Conservation (phyloP, 176 grass and related monocot genomes). For the Oryza longistaminata region DNA sequence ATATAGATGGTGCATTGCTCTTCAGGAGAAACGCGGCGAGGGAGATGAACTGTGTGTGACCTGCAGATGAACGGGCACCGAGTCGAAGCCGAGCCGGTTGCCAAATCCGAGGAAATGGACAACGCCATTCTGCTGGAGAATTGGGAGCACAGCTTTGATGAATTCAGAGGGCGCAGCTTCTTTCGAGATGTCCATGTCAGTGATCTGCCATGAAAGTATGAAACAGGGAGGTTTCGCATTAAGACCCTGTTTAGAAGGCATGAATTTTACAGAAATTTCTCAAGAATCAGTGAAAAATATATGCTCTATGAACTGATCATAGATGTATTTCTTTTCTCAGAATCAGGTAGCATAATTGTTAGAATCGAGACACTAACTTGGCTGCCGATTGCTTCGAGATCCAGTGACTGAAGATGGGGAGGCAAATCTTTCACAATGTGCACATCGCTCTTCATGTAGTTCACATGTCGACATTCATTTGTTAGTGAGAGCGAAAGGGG, state of each 20-base stretch:
- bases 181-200: conserved; percentile 83
- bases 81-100: conserved; percentile 92
- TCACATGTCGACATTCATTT: conserved; percentile 1
- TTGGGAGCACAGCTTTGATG: conserved; percentile 59
- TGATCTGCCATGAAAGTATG: conserved; percentile 66
- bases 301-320: background rate
- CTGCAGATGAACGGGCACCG: conserved; percentile 77
- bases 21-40: too few species aligned
- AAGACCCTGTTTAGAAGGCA: background rate
- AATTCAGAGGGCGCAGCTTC: conserved; percentile 80
- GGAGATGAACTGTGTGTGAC: conserved; percentile 29
- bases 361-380: conserved; percentile 50
- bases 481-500: too few species aligned
- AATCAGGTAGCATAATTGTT: background rate
- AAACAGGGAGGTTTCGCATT: background rate
- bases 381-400: conserved; percentile 82
- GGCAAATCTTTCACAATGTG: conserved; percentile 80
- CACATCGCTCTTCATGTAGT: conserved; percentile 84
- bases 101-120: conserved; percentile 97
- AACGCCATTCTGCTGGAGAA: conserved; percentile 57
- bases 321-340: background rate
- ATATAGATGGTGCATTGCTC: too few species aligned
- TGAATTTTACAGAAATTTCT: background rate
- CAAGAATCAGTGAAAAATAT: background rate
- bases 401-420: conserved; percentile 57